These are phyloP conservation scores for Amanita muscaria DNA, from an alignment of 768 basidiomycete species.

Conservation along the genomic window DNA sequence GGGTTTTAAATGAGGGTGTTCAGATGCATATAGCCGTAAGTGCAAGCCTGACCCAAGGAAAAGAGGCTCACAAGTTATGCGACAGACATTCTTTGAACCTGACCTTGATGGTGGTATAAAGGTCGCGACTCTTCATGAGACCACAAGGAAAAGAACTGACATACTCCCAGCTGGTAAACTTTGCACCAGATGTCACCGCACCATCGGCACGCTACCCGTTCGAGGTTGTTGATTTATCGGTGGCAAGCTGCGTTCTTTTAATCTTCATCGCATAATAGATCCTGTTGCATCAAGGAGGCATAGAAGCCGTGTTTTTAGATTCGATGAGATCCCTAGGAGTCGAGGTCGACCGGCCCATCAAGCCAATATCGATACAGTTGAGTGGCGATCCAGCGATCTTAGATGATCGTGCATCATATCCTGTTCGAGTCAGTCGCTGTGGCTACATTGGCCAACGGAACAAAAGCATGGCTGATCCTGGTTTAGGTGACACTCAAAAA, in stretches of 20 bases:
- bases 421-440: slow-evolving; percentile 26
- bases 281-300: slow-evolving; percentile 56
- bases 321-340: slow-evolving; percentile 41
- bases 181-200: slow-evolving; percentile 53
- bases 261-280: slow-evolving; percentile 29
- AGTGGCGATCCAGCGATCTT: slow-evolving; percentile 32
- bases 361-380: slow-evolving; percentile 41
- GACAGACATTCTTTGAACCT: slow-evolving; percentile 80
- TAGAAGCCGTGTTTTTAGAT: slow-evolving; percentile 50
- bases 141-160: neutral
- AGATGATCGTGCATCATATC: slow-evolving; percentile 29
- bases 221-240: slow-evolving; percentile 35
- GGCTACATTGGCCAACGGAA: neutral
- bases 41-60: slow-evolving; percentile 2
- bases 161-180: slow-evolving; percentile 44
- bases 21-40: slow-evolving; percentile 64
- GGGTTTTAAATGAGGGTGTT: slow-evolving; percentile 43
- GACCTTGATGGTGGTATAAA: slow-evolving; percentile 50
- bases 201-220: slow-evolving; percentile 63
- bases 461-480: neutral
- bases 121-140: slow-evolving; percentile 26
- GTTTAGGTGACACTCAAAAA: slow-evolving; percentile 38
- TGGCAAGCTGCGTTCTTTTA: neutral
- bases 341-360: slow-evolving; percentile 40
- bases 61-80: neutral